Base-by-base conservation (phyloP, 306 rosid genomes). In the Pterocarpus macrocarpus region DNA sequence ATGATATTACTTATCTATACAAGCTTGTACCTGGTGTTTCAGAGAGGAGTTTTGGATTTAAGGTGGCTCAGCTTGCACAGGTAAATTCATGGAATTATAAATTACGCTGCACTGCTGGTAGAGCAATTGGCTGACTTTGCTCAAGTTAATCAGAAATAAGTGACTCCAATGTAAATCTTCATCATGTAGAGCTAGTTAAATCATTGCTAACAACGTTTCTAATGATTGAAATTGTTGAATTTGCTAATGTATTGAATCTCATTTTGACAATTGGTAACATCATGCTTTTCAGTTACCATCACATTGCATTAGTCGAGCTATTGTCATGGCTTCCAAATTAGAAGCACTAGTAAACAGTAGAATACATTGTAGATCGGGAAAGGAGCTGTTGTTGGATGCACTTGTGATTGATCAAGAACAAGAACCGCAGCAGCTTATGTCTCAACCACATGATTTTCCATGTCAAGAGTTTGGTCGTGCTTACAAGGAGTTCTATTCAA, bases 1-100 rank as follows among this genome's bases (percentile, higher is more conserved):
- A 93, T 78, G 87, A 92, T 65, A 86, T 91, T 64, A 95, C 97
- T 65, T 95, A 93, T 83, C 86, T 95, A 2, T 95, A 95, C 89
- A 93, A 91, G 88, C 97, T 95, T 5, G 92, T 86, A 52, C 88
- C 91, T 58, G 99, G 97, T 73, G 86, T 93, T 74, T 87, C 96
- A 11, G 92, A 90, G 77, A 93, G 88, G 76, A 95, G 99, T 85
- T 95, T 95, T 39, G 97, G 98, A 8, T 93, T 87, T 81, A 95
- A 91, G 85, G 99, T 95, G 80, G 99, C 99, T 7, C 94, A 90
- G 79, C 99, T 95, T 75, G 99, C 97, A 77, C 98, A 93, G 97
- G 99, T 93, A 84, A 71, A 55, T 47, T 79, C 73, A 38, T 15
- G 2, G 34, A 22, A 22, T 22, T 22, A 22, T 22, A 22, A 22